Evolutionary conservation across 73 alveolate genomes (phyloP), one percentile per base, ranked within the genome.

Genomic region (Paramecium tetraurelia): DNA sequence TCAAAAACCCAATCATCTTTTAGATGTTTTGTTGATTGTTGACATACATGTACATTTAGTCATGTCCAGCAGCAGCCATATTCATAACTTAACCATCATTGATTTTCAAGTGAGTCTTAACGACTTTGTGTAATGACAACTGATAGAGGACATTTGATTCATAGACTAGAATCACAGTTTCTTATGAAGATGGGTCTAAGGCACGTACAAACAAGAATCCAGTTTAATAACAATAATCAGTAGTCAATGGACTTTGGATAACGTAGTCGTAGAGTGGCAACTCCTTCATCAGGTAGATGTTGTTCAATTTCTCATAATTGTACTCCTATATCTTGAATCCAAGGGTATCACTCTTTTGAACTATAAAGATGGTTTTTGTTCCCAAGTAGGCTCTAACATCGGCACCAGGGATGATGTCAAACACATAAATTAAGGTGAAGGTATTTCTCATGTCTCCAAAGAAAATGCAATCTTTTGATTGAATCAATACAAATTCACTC

Each of bases 191-290:
- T 43, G 90, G 46, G 46, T 80, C 90, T 63, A 80, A 43, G 6
- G 90, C 90, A 31, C 90, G 46, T 10, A 80, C 90, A 41, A 80
- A 80, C 10, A 80, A n/a, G 44, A 41, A 80, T 24, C 90, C 90
- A 44, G 90, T 80, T 24, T 40, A 21, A 80, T 18, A 41, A 9
- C 90, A 31, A 14, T 8, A 80, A 22, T 80, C 90, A 20, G 57
- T 43, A 4, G 90, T 80, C 46, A 80, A 80, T 40, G 90, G 90
- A 27, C 77, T 10, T 80, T 80, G 16, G 10, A 80, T 44, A 16
- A 18, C 38, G 24, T 80, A 80, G n/a, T 35, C 57, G 24, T 80
- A 80, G 0, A 46, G 22, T 41, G 90, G 90, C 9, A 80, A 10
- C 2, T 44, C 33, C 12, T 80, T 80, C 46, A 46, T 46, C 20